These are phyloP conservation scores for Chlamydomonas sp. DNA, from an alignment of 139 green algal genomes.

Conservation along the genomic window DNA sequence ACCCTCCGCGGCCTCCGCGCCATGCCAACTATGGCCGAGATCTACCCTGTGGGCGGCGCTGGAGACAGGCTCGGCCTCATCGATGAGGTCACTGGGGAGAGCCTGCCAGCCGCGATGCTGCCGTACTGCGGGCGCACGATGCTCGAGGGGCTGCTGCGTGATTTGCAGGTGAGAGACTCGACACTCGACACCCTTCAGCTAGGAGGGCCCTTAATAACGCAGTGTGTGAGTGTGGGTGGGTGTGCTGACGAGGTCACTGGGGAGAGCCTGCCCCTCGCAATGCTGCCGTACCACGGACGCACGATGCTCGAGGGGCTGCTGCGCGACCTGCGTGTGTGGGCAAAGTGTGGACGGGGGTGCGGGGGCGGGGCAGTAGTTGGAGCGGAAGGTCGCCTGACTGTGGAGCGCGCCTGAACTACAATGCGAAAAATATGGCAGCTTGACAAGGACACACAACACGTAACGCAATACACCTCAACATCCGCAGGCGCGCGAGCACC, in stretches of 20 bases:
- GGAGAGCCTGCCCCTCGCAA: constrained; percentile 80
- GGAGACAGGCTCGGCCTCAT: constrained; percentile 86
- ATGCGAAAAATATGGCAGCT: too few relatives aligned
- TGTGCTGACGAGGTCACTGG: constrained; percentile 81
- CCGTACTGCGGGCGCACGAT: constrained; percentile 87
- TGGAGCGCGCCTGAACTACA: too few relatives aligned
- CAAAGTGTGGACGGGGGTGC: too few relatives aligned
- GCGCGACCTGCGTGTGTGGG: constrained; percentile 78
- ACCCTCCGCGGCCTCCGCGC: constrained; percentile 51
- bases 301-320: constrained; percentile 86
- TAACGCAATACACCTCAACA: too few relatives aligned
- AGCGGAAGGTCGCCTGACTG: too few relatives aligned
- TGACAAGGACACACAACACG: too few relatives aligned
- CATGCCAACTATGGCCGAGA: constrained; percentile 82
- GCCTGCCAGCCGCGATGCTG: constrained; percentile 87
- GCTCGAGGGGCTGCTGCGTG: constrained; percentile 82
- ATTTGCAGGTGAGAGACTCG: constrained; percentile 81
- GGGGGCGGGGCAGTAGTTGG: too few relatives aligned
- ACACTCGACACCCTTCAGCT: too few relatives aligned
- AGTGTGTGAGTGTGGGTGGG: too few relatives aligned
- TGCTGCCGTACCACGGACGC: constrained; percentile 89
- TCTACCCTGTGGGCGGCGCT: constrained; percentile 91
- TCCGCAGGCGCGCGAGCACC: constrained; percentile 85
- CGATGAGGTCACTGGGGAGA: constrained; percentile 77
- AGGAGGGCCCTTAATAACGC: too few relatives aligned